Evolutionary conservation across 2,329 filamentous ascomycete species (phyloP).

Genomic region (Beauveria bassiana): DNA sequence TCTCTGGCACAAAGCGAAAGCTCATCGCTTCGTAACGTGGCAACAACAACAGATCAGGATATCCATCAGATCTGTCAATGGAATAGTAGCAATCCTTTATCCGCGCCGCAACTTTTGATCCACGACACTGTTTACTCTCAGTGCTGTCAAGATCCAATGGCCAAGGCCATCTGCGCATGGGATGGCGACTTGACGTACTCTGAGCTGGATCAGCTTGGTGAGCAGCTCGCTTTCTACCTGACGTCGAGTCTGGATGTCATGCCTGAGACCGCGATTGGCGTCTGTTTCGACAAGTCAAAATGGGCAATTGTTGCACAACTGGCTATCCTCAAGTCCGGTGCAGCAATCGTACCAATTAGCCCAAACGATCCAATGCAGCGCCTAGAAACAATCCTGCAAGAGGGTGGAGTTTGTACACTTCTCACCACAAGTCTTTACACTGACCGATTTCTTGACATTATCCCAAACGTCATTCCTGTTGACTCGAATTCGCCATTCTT

Average conservation of each 20-base stretch:
- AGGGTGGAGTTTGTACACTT: background rate
- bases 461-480: background rate
- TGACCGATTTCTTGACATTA: background rate
- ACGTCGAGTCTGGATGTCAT: background rate
- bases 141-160: background rate
- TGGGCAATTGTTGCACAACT: slow-evolving; percentile 5
- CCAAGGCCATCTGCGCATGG: slow-evolving; percentile 9
- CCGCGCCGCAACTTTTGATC: background rate
- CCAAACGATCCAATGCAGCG: background rate
- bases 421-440: background rate
- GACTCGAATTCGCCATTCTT: background rate
- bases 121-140: background rate
- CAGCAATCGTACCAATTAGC: background rate
- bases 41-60: background rate
- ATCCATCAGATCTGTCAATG: background rate
- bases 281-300: slow-evolving; percentile 9
- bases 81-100: background rate
- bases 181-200: slow-evolving; percentile 12
- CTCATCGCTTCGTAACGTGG: background rate
- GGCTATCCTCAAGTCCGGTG: slow-evolving; percentile 9
- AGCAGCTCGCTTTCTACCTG: background rate
- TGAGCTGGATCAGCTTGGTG: slow-evolving; percentile 4
- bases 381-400: background rate
- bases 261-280: background rate
- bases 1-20: background rate